These are phyloP conservation scores for Pythium plurisporium DNA, from an alignment of 352 stramenopile species.

Conservation along the genomic window DNA sequence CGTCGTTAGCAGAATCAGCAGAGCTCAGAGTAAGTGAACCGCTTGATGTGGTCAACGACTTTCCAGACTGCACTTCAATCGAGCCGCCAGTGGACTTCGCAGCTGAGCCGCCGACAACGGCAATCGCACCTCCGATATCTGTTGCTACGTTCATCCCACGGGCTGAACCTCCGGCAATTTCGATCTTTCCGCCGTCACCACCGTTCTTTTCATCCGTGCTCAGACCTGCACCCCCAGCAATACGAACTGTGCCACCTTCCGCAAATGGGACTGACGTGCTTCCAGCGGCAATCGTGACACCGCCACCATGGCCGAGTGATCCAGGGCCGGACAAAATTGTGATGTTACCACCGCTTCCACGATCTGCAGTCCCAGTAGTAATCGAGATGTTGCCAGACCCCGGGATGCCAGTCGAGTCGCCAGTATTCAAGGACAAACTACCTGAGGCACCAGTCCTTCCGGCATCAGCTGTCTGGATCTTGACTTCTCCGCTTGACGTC, in stretches of 20 bases:
- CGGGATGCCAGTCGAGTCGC: constrained; percentile 37
- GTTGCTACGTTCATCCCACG: constrained; percentile 29
- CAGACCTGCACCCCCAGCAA: constrained; percentile 42
- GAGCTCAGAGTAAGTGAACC: constrained; percentile 38
- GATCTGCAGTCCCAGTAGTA: constrained; percentile 42
- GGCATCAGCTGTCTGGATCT: constrained; percentile 41
- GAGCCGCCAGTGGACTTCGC: constrained; percentile 36
- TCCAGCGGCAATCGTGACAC: constrained; percentile 24
- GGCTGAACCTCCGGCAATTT: constrained; percentile 41
- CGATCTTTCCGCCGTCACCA: constrained; percentile 52
- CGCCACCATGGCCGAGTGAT: constrained; percentile 45
- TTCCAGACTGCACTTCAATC: constrained; percentile 39
- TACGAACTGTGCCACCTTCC: constrained; percentile 37
- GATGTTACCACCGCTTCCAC: constrained; percentile 56
- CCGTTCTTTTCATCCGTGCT: constrained; percentile 48
- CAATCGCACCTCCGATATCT: constrained; percentile 37
- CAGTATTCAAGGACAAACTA: constrained; percentile 62
- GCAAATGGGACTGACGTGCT: constrained; percentile 35
- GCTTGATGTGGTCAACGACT: constrained; percentile 34
- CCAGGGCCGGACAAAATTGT: constrained; percentile 42
- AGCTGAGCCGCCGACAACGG: constrained; percentile 38
- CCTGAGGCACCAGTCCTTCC: constrained; percentile 71
- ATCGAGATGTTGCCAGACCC: constrained; percentile 70
- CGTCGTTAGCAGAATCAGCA: constrained; percentile 22
- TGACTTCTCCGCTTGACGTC: constrained; percentile 46